phyloP scores from a whole-genome alignment of 2,329 filamentous ascomycete genomes.

The Colletotrichum agaves region DNA sequence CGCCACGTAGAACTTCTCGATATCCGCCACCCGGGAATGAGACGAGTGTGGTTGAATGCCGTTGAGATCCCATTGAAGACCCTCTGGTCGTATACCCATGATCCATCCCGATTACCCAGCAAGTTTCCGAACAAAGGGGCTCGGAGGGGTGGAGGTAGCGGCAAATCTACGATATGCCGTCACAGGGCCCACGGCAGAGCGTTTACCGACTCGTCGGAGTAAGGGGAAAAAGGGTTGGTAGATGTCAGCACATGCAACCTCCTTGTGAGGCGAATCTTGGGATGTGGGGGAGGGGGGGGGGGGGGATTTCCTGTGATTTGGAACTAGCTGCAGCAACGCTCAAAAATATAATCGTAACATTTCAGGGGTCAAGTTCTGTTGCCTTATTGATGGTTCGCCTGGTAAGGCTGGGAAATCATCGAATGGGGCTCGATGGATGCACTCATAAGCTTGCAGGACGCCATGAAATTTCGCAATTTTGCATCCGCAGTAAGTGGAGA shows the following conservation, averaged over 20 bases:
- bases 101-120: not conserved
- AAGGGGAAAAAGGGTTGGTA: not conserved
- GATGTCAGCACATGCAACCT: conserved; percentile 17
- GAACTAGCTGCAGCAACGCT: conserved; percentile 10
- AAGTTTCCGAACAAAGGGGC: not conserved
- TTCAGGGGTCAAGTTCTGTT: not conserved
- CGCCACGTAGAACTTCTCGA: too few species aligned
- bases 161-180: not conserved
- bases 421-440: not conserved
- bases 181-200: not conserved
- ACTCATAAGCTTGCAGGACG: not conserved
- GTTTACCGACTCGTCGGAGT: not conserved
- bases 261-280: not conserved
- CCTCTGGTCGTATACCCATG: not conserved
- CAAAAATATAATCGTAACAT: not conserved
- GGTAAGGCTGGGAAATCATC: conserved; percentile 2
- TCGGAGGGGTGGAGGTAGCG: not conserved
- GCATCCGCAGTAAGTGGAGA: not conserved
- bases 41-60: too few species aligned
- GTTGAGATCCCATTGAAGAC: not conserved
- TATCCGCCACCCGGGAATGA: too few species aligned
- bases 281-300: not conserved
- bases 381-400: not conserved
- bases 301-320: conserved; percentile 14
- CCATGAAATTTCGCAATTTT: not conserved